Evolutionary conservation across 2,329 filamentous ascomycete genomes (phyloP), one percentile per base, ranked within the genome.

Genomic region (Aspergillus tamarii): DNA sequence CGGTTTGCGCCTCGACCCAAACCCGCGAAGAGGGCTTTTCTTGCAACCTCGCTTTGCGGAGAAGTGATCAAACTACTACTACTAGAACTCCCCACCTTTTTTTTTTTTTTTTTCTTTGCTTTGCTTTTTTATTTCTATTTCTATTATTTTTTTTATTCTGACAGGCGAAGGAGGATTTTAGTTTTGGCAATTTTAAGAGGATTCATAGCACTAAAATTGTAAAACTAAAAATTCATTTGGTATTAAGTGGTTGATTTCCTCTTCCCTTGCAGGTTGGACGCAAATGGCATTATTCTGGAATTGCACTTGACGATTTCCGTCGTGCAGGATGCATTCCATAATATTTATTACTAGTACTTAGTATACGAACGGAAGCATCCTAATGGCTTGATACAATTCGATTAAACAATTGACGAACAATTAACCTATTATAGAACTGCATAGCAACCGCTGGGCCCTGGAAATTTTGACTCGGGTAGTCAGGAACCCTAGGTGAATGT

Each of bases 1-100:
- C 59, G 59, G 59, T 62, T 59, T 61, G 58, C 59, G 65, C 59
- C 69, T 69, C 66, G 68, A 68, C 66, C 69, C 66, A 68, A 69
- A 46, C 63, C 63, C 63, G 64, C 39, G 39, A 41, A 72, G 64
- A 66, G 67, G 62, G 69, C 60, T 66, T 64, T 41, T 59, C 59
- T 64, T 36, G 45, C 54, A 56, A 52, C 48, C 48, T 52, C 48
- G 48, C 48, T 52, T 52, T 52, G 48, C 48, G 48, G 48, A 52
- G 48, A 50, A 50, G 12, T 26, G n/a, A 23, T 48, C 46, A 28
- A 50, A 46, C 43, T 46, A 41, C 48, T 46, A 41, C 48, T 62
- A 46, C 36, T 62, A 36, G 34, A 16, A 52, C 45, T 57, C 54
- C 34, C 50, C 14, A 28, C 39, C 43, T 59, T 60, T 30, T 55